phyloP scores from a whole-genome alignment of 192 early-diverging fungal species.

The Coemansia sp. region DNA sequence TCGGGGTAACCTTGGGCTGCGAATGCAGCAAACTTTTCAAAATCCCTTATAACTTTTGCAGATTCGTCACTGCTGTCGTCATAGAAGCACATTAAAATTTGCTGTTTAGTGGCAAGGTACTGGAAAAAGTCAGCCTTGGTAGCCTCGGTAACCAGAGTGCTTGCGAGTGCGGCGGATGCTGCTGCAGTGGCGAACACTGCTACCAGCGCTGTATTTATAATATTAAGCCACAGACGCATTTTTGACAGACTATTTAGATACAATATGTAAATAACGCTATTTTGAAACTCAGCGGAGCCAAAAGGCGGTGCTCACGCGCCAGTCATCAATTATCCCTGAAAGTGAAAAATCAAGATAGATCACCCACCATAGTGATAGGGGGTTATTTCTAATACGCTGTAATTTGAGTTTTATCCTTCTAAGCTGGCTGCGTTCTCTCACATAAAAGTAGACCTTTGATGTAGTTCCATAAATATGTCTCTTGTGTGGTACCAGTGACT shows the following conservation, averaged over 20 bases:
- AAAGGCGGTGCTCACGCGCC: background rate
- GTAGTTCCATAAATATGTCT: too few species aligned
- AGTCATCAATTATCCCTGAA: background rate
- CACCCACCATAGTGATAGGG: too few species aligned
- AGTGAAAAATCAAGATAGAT: too few species aligned
- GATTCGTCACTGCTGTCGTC: constrained; percentile 24
- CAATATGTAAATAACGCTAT: background rate
- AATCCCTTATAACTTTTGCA: constrained; percentile 8
- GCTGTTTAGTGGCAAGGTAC: constrained; percentile 16
- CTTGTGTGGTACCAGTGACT: too few species aligned
- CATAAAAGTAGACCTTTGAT: too few species aligned
- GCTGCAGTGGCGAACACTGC: background rate
- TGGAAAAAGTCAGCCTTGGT: constrained; percentile 27
- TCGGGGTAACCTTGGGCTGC: constrained; percentile 22
- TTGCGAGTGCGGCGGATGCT: background rate
- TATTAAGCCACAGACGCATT: background rate
- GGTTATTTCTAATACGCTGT: too few species aligned
- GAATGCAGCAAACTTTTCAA: constrained; percentile 20
- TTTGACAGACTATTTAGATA: background rate
- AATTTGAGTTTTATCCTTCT: too few species aligned
- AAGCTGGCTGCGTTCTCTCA: too few species aligned
- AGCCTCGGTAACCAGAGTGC: constrained; percentile 9
- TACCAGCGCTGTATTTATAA: background rate
- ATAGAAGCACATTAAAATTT: constrained; percentile 36
- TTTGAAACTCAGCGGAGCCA: background rate